Evolutionary conservation across 768 basidiomycete genomes (phyloP), one percentile per base, ranked within the genome.

Genomic region (Russula sp.): DNA sequence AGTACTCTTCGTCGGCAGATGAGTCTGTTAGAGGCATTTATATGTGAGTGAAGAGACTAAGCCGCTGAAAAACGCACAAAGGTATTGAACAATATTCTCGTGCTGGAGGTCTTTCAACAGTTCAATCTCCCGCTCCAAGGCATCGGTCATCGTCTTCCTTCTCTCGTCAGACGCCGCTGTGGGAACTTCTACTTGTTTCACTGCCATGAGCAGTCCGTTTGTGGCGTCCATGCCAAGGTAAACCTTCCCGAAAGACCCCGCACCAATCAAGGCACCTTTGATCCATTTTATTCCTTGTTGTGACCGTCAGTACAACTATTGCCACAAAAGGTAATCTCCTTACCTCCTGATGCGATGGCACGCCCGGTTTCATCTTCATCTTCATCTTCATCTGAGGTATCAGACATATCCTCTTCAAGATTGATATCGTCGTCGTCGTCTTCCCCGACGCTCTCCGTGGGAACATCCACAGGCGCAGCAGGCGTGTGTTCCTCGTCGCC

Each of bases 21-120:
- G 97, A 99, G 73, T 98, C 97, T 98, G 70, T 9, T 24, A 11
- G 22, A n/a, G 49, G 40, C 20, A 36, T 24, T 34, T 36, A 57
- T 59, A 46, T 63, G 59, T 36, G 16, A 26, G 44, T 7, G 63
- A 63, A 26, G 42, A 9, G 24, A 48, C 48, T 52, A 34, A 38
- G 28, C 46, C 42, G 50, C 40, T 13, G 20, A 38, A 34, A 38
- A 20, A 79, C 91, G 64, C 70, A 97, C 95, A 93, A 61, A 96
- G 88, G 71, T 99, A 99, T 77, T 98, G 96, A 26, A 99, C 97
- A 65, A 99, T 98, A 72, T 98, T 96, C 64, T 88, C 87, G 73
- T 98, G 94, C 68, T 96, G 90, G 57, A 97, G 78, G 62, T 94
- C 90, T 73, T 94, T 93, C 66, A 98, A 79, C 3, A 98, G 80